Base-by-base conservation (phyloP, 495 filamentous ascomycete genomes). In the Xeromyces bisporus region DNA sequence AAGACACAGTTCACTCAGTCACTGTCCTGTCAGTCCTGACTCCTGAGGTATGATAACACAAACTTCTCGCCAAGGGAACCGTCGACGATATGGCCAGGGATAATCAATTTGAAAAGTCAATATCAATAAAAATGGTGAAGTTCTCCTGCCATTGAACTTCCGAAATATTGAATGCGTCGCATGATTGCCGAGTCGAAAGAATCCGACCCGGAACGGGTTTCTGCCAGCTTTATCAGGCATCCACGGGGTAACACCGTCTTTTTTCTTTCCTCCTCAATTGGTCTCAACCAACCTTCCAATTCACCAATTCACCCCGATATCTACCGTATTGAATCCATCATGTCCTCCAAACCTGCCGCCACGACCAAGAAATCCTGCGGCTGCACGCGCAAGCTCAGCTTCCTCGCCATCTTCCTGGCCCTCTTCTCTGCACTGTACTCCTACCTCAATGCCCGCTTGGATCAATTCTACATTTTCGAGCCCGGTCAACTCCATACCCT, bases 401-500 rank as follows among this genome's bases (percentile, higher is more conserved):
- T 71, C 46, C 41, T 80, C 36, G 67, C 69, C 43, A 47, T 78
- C 42, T 41, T 80, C 30, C 38, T 79, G 30, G 75, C 66, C 31
- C 37, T 73, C 3, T 51, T 80, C 30, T 50, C 71, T 1, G 63
- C 71, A 24, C 36, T 80, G 23, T 65, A 67, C 50, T 71, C 65
- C 59, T 60, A 65, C 41, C 43, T 84, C 33, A 74, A 85, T 46
- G 60, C 71, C 31, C 69, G 74, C 43, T 65, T 86, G 15, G 67
- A 79, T 30, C 64, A 55, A 32, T 79, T 83, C 64, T 87, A 81
- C 65, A 69, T 86, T 53, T 85, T 91, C 54, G 49, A 70, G 20
- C 65, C 66, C 2, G 58, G 56, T 23, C 65, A 84, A 32, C 63
- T 91, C 39, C 67, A 80, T 40, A 70, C 76, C 27, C 60, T 87